A percentile compares a stretch with the other conserved stretches of the same genome.
These are phyloP conservation scores for Epithemia pelagica DNA, from an alignment of 108 stramenopile species.

Conservation along the genomic window DNA sequence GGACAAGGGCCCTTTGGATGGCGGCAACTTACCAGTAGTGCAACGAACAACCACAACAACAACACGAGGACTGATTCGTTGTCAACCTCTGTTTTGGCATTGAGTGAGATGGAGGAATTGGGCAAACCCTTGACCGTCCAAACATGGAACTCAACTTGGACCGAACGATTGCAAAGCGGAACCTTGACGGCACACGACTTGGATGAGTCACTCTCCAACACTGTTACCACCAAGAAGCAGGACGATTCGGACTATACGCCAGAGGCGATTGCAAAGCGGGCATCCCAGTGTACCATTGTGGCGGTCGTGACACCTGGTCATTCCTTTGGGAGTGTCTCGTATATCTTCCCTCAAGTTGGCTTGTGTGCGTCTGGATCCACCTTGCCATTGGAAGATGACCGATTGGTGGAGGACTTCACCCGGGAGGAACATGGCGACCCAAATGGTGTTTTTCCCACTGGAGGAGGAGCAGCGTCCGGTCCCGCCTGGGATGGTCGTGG, in stretches of 20 bases:
- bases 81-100: constrained; percentile 1
- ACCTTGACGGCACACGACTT: no score
- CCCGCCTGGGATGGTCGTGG: constrained; percentile 71
- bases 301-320: constrained; percentile 81
- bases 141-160: constrained; percentile 12
- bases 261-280: constrained; percentile 59
- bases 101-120: background rate
- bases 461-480: constrained; percentile 27
- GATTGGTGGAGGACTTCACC: constrained; percentile 31
- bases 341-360: constrained; percentile 60
- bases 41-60: background rate
- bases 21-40: constrained; percentile 31
- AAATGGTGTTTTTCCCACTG: no score
- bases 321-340: constrained; percentile 70
- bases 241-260: constrained; percentile 44
- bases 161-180: no score
- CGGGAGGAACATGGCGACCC: no score
- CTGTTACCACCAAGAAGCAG: no score
- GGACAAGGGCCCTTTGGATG: constrained; percentile 83
- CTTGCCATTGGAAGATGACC: constrained; percentile 64
- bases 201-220: no score
- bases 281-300: constrained; percentile 57
- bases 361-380: constrained; percentile 71
- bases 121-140: constrained; percentile 29
- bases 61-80: background rate